These are phyloP conservation scores for Xylaria telfairii DNA, from an alignment of 495 filamentous ascomycete species.

Conservation along the genomic window DNA sequence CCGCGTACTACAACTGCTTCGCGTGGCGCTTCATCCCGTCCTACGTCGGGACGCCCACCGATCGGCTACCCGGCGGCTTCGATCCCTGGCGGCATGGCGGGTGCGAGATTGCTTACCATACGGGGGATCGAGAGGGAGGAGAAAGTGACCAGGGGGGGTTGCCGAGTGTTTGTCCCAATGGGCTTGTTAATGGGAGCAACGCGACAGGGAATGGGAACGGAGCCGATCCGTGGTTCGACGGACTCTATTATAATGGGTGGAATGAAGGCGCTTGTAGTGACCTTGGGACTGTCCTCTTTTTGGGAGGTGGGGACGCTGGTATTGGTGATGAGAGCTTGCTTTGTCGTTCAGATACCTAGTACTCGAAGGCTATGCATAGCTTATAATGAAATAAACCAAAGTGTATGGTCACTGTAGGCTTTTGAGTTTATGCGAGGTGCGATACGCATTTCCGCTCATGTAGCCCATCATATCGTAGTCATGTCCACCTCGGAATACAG, in stretches of 20 bases:
- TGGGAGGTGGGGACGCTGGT: slow-evolving; percentile 26
- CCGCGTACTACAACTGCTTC: slow-evolving; percentile 38
- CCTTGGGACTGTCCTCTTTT: slow-evolving; percentile 29
- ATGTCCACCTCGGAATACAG: no score
- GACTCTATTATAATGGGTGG: slow-evolving; percentile 40
- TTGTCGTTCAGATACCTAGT: background rate
- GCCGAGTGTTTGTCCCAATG: slow-evolving; percentile 36
- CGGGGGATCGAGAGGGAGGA: slow-evolving; percentile 19
- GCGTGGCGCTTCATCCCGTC: slow-evolving; percentile 40
- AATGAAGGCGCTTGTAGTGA: slow-evolving; percentile 38
- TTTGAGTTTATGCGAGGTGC: background rate
- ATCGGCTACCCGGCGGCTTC: slow-evolving; percentile 35
- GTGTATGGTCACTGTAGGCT: background rate
- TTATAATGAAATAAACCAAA: background rate
- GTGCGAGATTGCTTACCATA: slow-evolving; percentile 37
- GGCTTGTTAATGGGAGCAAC: slow-evolving; percentile 23
- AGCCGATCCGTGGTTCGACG: slow-evolving; percentile 26
- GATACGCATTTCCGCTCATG: no score
- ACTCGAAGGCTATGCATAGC: background rate
- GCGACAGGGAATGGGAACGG: background rate
- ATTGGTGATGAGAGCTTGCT: slow-evolving; percentile 21
- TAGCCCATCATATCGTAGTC: no score
- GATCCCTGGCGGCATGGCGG: slow-evolving; percentile 38
- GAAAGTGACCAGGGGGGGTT: background rate
- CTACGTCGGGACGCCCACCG: slow-evolving; percentile 29